Base-by-base conservation (phyloP, 306 rosid genomes). In the Prunus mongolica region DNA sequence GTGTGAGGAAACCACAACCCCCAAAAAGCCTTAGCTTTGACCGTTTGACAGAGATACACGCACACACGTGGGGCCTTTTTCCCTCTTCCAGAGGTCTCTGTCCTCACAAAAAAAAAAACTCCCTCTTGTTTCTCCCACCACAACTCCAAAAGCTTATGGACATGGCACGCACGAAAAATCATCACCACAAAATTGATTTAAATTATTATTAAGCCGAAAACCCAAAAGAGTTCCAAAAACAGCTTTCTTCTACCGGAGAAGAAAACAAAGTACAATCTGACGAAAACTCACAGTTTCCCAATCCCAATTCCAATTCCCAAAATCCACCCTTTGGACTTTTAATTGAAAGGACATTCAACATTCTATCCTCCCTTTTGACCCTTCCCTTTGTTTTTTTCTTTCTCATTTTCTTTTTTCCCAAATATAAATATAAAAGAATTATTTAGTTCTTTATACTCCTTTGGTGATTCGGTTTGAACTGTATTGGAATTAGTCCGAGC, bases 251-350 rank as follows among this genome's bases (percentile, higher is more conserved):
- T 70, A 46, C 76, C 19, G 46, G 57, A 19, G 76, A 78, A 75
- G 80, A 72, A 80, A 82, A 84, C 86, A 80, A 85, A 68, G 78
- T 64, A 76, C 67, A 85, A 85, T 61, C 78, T 69, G 85, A 83
- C 82, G 76, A 81, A 73, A 82, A 1, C 61, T 19, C 69, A 3
- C 12, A 47, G 16, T 19, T 34, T 56, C 27, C 58, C 58, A 52
- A 52, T 18, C 22, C 57, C 14, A 49, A 52, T 28, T 8, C 13
- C 45, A 62, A 15, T 27, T 25, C 5, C 66, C 66, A 27, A 62
- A 7, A 8, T 2, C 9, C 11, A 0, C 0, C 0, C 0, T 34
- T 19, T 65, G 13, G 16, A 9, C 14, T 14, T 16, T 49, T 28
- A 18, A 19, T 15, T 12, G 22, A 55, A 14, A 22, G 50, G 65